A percentile compares a stretch with the other conserved stretches of the same genome.
These are phyloP conservation scores for Thalassiosira profunda DNA, from an alignment of 108 stramenopile species.

Conservation along the genomic window DNA sequence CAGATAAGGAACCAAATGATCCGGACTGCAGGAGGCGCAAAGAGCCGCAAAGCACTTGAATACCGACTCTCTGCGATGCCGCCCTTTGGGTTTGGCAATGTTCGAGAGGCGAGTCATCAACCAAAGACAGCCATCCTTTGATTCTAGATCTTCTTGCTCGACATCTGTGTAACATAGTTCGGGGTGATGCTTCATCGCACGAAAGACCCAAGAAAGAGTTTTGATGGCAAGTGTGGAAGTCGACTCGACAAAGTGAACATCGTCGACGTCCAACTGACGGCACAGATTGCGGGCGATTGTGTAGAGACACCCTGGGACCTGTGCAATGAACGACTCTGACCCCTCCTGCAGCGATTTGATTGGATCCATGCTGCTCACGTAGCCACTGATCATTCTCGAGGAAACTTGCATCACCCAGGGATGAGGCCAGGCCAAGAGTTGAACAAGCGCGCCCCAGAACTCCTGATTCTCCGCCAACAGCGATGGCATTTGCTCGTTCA, in stretches of 20 bases:
- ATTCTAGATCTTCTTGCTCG: conserved; percentile 27
- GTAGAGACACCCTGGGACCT: conserved; percentile 60
- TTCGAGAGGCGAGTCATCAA: conserved; percentile 76
- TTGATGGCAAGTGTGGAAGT: conserved; percentile 62
- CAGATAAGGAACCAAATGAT: conserved; percentile 59
- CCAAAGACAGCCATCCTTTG: conserved; percentile 68
- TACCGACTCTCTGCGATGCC: conserved; percentile 67
- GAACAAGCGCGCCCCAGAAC: conserved; percentile 60
- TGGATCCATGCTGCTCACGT: conserved; percentile 51
- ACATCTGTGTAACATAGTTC: conserved; percentile 55
- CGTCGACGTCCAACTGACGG: conserved; percentile 65
- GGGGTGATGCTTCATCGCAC: conserved; percentile 64
- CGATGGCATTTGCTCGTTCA: conserved; percentile 31
- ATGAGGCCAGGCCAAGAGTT: conserved; percentile 64
- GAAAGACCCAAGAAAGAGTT: conserved; percentile 64
- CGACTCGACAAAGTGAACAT: conserved; percentile 64
- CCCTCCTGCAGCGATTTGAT: conserved; percentile 20
- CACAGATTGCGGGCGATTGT: conserved; percentile 74
- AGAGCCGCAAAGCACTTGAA: conserved; percentile 91
- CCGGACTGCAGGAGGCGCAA: conserved; percentile 42
- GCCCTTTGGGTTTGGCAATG: conserved; percentile 81
- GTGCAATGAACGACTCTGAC: conserved; percentile 40
- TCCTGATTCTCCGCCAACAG: conserved; percentile 25
- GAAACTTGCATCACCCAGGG: conserved; percentile 80
- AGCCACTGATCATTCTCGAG: conserved; percentile 54